These are phyloP conservation scores for Thuidium tamariscinum DNA, from an alignment of 225 moss, liverwort and hornwort species.

Conservation along the genomic window DNA sequence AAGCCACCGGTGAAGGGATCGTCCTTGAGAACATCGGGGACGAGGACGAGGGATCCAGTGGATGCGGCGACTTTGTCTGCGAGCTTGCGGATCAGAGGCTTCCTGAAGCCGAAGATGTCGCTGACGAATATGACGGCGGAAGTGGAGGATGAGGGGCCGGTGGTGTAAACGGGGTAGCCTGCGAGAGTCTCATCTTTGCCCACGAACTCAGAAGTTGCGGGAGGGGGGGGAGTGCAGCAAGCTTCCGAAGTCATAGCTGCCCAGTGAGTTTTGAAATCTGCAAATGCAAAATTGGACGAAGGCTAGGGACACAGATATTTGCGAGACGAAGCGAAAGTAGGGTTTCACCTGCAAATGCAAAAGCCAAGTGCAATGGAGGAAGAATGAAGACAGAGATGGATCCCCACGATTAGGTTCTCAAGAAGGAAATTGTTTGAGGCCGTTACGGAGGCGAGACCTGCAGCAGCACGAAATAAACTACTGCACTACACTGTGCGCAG, in stretches of 20 bases:
- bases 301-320: neutral
- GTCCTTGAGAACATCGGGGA: constrained; percentile 38
- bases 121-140: constrained; percentile 32
- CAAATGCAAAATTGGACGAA: neutral
- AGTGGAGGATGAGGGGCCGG: constrained; percentile 19
- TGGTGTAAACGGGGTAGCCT: constrained; percentile 24
- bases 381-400: neutral
- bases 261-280: neutral
- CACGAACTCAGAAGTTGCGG: neutral
- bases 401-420: neutral
- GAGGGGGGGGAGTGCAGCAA: constrained; percentile 62
- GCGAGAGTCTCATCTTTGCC: constrained; percentile 30
- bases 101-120: constrained; percentile 27
- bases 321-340: neutral
- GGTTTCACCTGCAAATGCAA: neutral
- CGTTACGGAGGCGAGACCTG: neutral
- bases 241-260: constrained; percentile 20
- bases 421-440: neutral
- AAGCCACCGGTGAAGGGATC: constrained; percentile 12
- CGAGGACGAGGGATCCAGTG: constrained; percentile 26
- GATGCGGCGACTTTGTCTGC: constrained; percentile 47
- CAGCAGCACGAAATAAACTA: neutral
- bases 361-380: neutral
- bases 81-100: constrained; percentile 31
- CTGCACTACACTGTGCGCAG: neutral